Evolutionary conservation across 495 filamentous ascomycete species (phyloP).

Genomic region (Halenospora varia): DNA sequence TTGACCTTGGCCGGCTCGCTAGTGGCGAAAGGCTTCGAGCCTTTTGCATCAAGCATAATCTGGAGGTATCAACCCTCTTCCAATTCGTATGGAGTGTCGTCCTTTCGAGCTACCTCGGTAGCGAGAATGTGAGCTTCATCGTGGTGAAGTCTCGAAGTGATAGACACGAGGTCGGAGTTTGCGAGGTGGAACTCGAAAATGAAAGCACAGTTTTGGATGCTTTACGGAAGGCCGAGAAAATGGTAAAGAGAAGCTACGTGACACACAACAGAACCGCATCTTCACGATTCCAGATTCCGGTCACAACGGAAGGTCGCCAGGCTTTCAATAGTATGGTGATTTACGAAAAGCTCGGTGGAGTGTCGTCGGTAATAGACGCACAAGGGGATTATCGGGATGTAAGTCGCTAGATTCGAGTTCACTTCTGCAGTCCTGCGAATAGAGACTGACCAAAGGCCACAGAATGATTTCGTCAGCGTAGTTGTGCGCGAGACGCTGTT

Average conservation of each 20-base stretch:
- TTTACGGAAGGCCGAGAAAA: neutral
- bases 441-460: too few relatives aligned
- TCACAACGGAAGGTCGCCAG: neutral
- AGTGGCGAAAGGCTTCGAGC: neutral
- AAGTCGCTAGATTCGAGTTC: too few relatives aligned
- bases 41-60: neutral
- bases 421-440: too few relatives aligned
- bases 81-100: neutral
- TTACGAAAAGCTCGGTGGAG: neutral
- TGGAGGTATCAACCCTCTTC: neutral
- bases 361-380: neutral
- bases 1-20: neutral
- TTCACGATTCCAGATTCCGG: neutral
- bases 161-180: neutral
- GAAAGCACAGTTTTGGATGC: neutral
- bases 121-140: neutral
- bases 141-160: neutral
- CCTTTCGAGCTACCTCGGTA: neutral
- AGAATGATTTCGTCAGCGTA: neutral
- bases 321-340: neutral
- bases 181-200: neutral
- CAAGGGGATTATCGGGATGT: neutral
- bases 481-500: neutral
- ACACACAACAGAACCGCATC: neutral
- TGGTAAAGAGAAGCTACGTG: neutral